Evolutionary conservation across 805 yeast species (phyloP).

Genomic region (Pichia phayaonensis): DNA sequence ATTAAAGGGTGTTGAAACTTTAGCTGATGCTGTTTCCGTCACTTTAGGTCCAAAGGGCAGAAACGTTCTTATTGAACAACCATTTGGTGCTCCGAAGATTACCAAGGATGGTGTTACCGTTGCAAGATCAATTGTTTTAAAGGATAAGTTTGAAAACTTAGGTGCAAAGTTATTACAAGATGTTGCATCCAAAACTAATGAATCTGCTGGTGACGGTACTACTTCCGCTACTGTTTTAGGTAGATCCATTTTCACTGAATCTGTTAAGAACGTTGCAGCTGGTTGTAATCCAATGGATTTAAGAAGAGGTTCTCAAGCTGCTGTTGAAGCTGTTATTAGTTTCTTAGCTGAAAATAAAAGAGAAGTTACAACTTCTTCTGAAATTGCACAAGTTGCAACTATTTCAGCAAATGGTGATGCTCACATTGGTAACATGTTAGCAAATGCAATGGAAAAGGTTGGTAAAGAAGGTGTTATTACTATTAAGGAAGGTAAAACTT

Average conservation of each 20-base stretch:
- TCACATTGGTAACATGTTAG: slow-evolving; percentile 85
- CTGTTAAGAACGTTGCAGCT: slow-evolving; percentile 95
- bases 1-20: slow-evolving; percentile 85
- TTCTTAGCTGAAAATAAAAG: slow-evolving; percentile 80
- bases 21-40: slow-evolving; percentile 94
- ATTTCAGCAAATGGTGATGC: slow-evolving; percentile 95
- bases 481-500: slow-evolving; percentile 93
- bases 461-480: slow-evolving; percentile 99
- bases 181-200: slow-evolving; percentile 95
- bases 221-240: slow-evolving; percentile 96
- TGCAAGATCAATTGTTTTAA: slow-evolving; percentile 73
- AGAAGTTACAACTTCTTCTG: slow-evolving; percentile 88
- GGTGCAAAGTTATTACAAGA: slow-evolving; percentile 95
- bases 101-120: slow-evolving; percentile 99
- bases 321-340: slow-evolving; percentile 86
- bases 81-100: slow-evolving; percentile 94
- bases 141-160: slow-evolving; percentile 91
- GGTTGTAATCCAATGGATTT: slow-evolving; percentile 99
- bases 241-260: slow-evolving; percentile 89
- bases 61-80: slow-evolving; percentile 93
- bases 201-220: slow-evolving; percentile 98
- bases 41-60: slow-evolving; percentile 98
- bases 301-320: slow-evolving; percentile 95
- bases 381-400: slow-evolving; percentile 97
- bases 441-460: slow-evolving; percentile 96